These are phyloP conservation scores for Symbiodinium pilosum DNA, from an alignment of 73 alveolate genomes.

Conservation along the genomic window DNA sequence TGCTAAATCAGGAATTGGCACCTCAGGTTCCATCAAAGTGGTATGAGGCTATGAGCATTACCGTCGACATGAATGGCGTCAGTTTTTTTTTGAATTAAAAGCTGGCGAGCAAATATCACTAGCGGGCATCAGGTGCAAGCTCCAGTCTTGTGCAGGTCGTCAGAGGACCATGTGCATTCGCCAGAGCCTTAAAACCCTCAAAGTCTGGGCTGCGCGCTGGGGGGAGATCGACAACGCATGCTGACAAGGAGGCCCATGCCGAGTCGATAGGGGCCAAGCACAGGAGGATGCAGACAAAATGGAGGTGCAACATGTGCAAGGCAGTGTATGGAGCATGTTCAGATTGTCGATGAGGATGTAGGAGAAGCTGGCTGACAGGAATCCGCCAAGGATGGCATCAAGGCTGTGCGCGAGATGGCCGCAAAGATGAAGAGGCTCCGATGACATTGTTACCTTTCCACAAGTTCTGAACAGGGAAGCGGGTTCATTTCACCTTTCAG, in stretches of 20 bases:
- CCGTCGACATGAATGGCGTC: too few species aligned
- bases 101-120: too few species aligned
- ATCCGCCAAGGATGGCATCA: conserved; percentile 71
- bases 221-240: neutral
- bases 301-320: neutral
- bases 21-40: too few species aligned
- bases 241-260: conserved; percentile 53
- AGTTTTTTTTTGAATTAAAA: too few species aligned
- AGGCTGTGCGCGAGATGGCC: conserved; percentile 74
- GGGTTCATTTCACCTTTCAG: too few species aligned
- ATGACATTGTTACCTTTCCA: too few species aligned
- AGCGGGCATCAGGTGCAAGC: too few species aligned
- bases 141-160: conserved; percentile 19
- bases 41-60: too few species aligned
- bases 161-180: conserved; percentile 91
- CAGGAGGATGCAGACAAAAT: conserved; percentile 73
- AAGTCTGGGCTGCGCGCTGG: too few species aligned
- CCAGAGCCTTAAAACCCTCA: neutral
- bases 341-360: neutral
- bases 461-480: too few species aligned
- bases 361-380: neutral
- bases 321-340: too few species aligned
- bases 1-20: too few species aligned
- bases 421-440: conserved; percentile 75
- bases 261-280: conserved; percentile 79